These are phyloP conservation scores for Ambispora gerdemannii DNA, from an alignment of 192 early-diverging fungal species.

Conservation along the genomic window DNA sequence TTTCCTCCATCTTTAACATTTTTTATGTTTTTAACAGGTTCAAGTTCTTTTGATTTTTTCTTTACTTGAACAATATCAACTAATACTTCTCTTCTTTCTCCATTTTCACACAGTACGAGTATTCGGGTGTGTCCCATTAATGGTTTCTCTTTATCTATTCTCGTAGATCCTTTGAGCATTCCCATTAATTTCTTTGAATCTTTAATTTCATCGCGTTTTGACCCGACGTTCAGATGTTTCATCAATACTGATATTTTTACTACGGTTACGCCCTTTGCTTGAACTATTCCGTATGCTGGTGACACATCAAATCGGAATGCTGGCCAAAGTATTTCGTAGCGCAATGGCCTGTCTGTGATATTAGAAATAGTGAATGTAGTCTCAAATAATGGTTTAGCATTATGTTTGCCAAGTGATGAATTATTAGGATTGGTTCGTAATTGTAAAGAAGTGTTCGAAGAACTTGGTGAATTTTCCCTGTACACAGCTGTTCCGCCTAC, in stretches of 20 bases:
- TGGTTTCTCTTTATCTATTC: conserved; percentile 1
- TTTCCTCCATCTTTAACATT: neutral
- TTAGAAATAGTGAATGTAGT: conserved; percentile 31
- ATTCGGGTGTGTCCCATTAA: conserved; percentile 24
- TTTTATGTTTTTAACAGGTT: conserved; percentile 10
- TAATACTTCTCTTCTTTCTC: conserved; percentile 23
- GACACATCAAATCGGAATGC: conserved; percentile 28
- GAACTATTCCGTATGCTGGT: conserved; percentile 25
- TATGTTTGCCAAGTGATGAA: conserved; percentile 28
- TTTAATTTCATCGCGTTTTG: conserved; percentile 16
- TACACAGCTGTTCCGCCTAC: conserved; percentile 3
- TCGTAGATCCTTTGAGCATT: conserved; percentile 19
- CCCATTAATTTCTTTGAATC: conserved; percentile 28
- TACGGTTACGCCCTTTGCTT: conserved; percentile 8
- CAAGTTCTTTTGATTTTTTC: conserved; percentile 20
- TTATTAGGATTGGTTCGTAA: conserved; percentile 26
- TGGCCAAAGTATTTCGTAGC: conserved; percentile 29
- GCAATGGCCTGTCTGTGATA: conserved; percentile 13
- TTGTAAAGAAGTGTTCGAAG: conserved; percentile 1
- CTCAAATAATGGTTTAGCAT: conserved; percentile 29
- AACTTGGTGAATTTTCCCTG: neutral
- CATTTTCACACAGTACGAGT: conserved; percentile 28
- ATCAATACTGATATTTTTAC: conserved; percentile 27
- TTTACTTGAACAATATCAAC: conserved; percentile 28
- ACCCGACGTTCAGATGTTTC: conserved; percentile 25